Conservation (phyloP, 352 stramenopile genomes). For the Pythium plurisporium region DNA sequence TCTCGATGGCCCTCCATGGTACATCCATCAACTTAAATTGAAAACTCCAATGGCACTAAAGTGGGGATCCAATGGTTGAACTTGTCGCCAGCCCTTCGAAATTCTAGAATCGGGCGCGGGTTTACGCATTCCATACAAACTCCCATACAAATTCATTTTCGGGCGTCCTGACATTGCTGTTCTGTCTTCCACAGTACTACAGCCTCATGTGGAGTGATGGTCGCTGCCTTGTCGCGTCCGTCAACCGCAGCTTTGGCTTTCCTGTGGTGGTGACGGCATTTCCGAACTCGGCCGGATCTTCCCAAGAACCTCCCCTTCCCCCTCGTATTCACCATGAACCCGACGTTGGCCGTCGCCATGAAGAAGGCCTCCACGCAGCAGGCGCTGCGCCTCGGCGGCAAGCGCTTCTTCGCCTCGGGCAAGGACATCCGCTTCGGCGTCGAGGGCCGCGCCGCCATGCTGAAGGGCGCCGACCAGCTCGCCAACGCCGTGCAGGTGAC, state of each 20-base stretch:
- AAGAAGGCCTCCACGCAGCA: slow-evolving; percentile 56
- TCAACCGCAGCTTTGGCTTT: slow-evolving; percentile 8
- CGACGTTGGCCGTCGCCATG: slow-evolving; percentile 46
- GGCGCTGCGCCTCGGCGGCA: slow-evolving; percentile 31
- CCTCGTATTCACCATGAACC: slow-evolving; percentile 53
- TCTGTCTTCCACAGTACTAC: slow-evolving; percentile 11
- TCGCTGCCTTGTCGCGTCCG: slow-evolving; percentile 9
- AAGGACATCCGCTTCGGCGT: slow-evolving; percentile 99
- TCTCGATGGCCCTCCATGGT: no score
- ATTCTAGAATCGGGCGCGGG: slow-evolving; percentile 15
- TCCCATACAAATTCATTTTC: neutral
- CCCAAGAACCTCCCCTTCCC: slow-evolving; percentile 7
- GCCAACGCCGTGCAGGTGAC: slow-evolving; percentile 99
- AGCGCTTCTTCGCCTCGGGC: slow-evolving; percentile 81
- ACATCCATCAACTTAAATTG: no score
- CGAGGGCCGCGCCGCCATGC: slow-evolving; percentile 96
- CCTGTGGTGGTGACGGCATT: slow-evolving; percentile 25
- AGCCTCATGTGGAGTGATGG: slow-evolving; percentile 6
- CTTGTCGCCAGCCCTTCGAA: slow-evolving; percentile 11
- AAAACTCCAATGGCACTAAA: slow-evolving; percentile 5
- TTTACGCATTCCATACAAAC: slow-evolving; percentile 6
- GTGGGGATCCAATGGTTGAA: slow-evolving; percentile 5
- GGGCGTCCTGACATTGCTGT: neutral
- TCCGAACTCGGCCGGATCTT: slow-evolving; percentile 28
- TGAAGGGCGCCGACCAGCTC: slow-evolving; percentile 97